These are phyloP conservation scores for Teratosphaeria gauchensis DNA, from an alignment of 2,329 filamentous ascomycete species.

Conservation along the genomic window DNA sequence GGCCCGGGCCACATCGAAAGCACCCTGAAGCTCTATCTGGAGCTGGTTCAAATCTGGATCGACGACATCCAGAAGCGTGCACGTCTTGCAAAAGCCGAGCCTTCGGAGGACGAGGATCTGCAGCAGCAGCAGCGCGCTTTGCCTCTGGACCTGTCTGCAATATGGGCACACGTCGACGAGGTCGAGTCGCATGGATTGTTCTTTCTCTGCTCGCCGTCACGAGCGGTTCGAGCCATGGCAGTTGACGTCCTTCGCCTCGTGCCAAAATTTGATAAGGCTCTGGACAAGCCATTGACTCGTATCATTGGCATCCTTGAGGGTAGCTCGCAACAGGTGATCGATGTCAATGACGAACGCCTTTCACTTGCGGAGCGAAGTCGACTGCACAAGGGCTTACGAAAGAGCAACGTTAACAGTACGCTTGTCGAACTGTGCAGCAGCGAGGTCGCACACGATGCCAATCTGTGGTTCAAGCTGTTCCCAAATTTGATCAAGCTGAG, in stretches of 20 bases:
- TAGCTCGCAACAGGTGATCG: constrained; percentile 78
- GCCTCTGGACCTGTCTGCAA: constrained; percentile 67
- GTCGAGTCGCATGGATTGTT: constrained; percentile 95
- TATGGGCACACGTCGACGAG: constrained; percentile 90
- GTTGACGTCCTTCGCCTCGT: constrained; percentile 88
- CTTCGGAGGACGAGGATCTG: constrained; percentile 48
- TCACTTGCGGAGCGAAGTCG: constrained; percentile 88
- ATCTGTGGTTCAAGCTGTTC: constrained; percentile 96
- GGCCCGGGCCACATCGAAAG: constrained; percentile 91
- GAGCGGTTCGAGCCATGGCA: constrained; percentile 78
- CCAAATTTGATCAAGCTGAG: constrained; percentile 87
- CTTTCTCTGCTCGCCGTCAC: constrained; percentile 92
- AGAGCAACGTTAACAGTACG: constrained; percentile 72
- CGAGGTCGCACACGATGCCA: constrained; percentile 87
- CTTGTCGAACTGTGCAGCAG: constrained; percentile 91
- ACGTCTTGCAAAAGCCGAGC: constrained; percentile 58
- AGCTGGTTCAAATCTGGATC: constrained; percentile 92
- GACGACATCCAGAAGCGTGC: constrained; percentile 87
- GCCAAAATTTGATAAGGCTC: constrained; percentile 81
- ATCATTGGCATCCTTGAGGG: constrained; percentile 90
- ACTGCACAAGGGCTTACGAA: constrained; percentile 79
- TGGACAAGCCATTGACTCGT: constrained; percentile 65
- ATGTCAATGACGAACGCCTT: constrained; percentile 83
- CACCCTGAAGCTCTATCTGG: constrained; percentile 83
- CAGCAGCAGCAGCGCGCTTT: constrained; percentile 11